Evolutionary conservation across 2,329 filamentous ascomycete species (phyloP).

Genomic region (Trichophyton schoenleinii): DNA sequence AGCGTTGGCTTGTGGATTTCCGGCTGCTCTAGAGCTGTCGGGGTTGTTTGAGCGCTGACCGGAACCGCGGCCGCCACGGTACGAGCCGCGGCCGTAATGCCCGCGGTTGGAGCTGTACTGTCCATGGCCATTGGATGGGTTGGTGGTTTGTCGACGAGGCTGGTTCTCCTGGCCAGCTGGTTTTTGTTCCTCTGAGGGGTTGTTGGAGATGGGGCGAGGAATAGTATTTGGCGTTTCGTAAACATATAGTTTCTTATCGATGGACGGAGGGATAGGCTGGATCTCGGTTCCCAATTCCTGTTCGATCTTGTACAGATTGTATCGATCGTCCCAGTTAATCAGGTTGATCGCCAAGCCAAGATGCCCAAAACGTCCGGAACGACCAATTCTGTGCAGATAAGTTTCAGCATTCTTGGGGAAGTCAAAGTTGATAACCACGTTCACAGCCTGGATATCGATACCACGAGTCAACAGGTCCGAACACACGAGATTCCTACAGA

Average conservation of each 20-base stretch:
- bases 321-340: slow-evolving; percentile 98
- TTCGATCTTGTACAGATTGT: slow-evolving; percentile 98
- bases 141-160: slow-evolving; percentile 9
- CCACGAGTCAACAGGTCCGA: slow-evolving; percentile 94
- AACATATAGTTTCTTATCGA: slow-evolving; percentile 96
- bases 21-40: slow-evolving; percentile 21
- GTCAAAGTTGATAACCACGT: slow-evolving; percentile 99
- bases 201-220: slow-evolving; percentile 61
- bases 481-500: slow-evolving; percentile 95
- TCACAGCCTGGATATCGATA: slow-evolving; percentile 98
- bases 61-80: slow-evolving; percentile 34
- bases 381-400: slow-evolving; percentile 94
- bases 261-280: slow-evolving; percentile 81
- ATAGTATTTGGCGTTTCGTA: slow-evolving; percentile 95
- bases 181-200: slow-evolving; percentile 25
- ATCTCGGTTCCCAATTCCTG: slow-evolving; percentile 96
- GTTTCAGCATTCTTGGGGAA: slow-evolving; percentile 99
- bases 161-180: slow-evolving; percentile 14
- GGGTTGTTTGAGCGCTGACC: slow-evolving; percentile 29
- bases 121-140: slow-evolving; percentile 21
- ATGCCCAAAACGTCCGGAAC: slow-evolving; percentile 93
- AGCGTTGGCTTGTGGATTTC: slow-evolving; percentile 15
- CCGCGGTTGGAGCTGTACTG: slow-evolving; percentile 28
- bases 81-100: slow-evolving; percentile 25
- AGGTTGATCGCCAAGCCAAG: slow-evolving; percentile 95